A percentile compares a stretch with the other conserved stretches of the same genome.
These are phyloP conservation scores for Lachancea dasiensis DNA, from an alignment of 805 yeast species.

Conservation along the genomic window DNA sequence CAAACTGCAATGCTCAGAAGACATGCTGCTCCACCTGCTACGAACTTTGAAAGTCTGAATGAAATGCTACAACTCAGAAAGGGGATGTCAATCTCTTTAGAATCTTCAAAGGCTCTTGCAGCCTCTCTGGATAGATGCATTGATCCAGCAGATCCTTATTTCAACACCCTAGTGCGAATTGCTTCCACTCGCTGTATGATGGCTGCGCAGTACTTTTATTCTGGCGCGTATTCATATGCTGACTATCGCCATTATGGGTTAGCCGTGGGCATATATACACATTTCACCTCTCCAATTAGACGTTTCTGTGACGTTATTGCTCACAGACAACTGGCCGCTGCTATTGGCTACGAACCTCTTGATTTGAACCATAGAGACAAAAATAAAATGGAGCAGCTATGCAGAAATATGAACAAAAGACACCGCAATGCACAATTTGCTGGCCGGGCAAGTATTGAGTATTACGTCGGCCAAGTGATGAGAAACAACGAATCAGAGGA, in stretches of 20 bases:
- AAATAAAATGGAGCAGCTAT: conserved; percentile 79
- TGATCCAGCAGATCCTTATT: conserved; percentile 79
- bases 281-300: conserved; percentile 96
- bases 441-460: conserved; percentile 95
- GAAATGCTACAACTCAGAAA: conserved; percentile 83
- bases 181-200: conserved; percentile 99
- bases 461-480: conserved; percentile 97
- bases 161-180: conserved; percentile 88
- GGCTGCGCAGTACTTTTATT: conserved; percentile 96
- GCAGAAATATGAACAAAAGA: conserved; percentile 82
- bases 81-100: conserved; percentile 67
- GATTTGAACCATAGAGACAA: conserved; percentile 83
- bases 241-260: conserved; percentile 96
- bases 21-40: conserved; percentile 94
- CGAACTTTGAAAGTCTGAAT: conserved; percentile 83
- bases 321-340: conserved; percentile 97
- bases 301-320: conserved; percentile 97
- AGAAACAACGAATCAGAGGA: conserved; percentile 72
- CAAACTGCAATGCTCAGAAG: conserved; percentile 98
- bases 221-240: conserved; percentile 83
- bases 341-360: conserved; percentile 86
- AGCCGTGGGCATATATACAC: conserved; percentile 96
- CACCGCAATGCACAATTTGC: conserved; percentile 99
- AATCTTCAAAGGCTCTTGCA: conserved; percentile 85
- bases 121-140: conserved; percentile 86